phyloP scores from a whole-genome alignment of 140 eudicot genomes.

The Flaveria floridana region DNA sequence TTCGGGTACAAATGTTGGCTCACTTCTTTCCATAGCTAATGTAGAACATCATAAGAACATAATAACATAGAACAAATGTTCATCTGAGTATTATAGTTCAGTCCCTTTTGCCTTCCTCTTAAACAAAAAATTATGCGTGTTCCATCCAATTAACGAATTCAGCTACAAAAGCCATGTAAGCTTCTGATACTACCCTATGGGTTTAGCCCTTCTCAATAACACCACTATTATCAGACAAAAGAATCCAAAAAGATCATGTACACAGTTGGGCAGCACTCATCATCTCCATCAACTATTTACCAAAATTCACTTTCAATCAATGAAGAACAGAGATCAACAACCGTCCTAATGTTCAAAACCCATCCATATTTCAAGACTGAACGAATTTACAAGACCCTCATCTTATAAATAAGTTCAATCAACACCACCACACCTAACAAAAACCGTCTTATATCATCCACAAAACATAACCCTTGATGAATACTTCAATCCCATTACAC shows the following conservation, averaged over 20 bases:
- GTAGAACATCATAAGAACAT: constrained; percentile 47
- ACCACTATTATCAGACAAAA: constrained; percentile 5
- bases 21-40: constrained; percentile 38
- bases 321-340: background rate
- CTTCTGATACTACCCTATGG: constrained; percentile 19
- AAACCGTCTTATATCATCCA: constrained; percentile 18
- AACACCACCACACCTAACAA: background rate
- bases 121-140: background rate
- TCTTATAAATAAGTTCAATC: constrained; percentile 28
- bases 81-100: background rate
- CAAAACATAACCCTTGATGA: background rate
- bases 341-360: background rate
- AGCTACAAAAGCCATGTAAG: background rate
- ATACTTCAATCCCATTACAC: background rate
- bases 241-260: background rate
- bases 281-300: constrained; percentile 11
- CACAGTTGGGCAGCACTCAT: constrained; percentile 5
- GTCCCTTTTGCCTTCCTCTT: too few relatives aligned
- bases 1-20: constrained; percentile 58
- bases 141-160: constrained; percentile 3
- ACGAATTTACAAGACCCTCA: constrained; percentile 34
- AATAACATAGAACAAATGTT: constrained; percentile 23
- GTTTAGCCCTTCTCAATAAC: background rate
- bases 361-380: constrained; percentile 29
- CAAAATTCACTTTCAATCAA: constrained; percentile 3